These are phyloP conservation scores for Dendryphion nanum DNA, from an alignment of 2,329 filamentous ascomycete species.

Conservation along the genomic window DNA sequence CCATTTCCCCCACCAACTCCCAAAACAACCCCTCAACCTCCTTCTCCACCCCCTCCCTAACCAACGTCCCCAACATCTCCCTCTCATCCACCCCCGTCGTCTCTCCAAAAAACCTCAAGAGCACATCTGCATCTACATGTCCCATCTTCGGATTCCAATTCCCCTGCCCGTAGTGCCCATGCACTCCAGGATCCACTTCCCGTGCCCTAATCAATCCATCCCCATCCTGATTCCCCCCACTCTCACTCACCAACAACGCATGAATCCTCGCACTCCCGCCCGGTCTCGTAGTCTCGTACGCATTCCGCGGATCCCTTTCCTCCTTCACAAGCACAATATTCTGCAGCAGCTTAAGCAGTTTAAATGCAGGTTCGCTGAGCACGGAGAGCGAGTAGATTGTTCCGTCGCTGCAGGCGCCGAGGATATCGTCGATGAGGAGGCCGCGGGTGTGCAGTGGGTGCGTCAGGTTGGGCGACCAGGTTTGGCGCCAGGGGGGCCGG, in stretches of 20 bases:
- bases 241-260: background rate
- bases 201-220: slow-evolving; percentile 10
- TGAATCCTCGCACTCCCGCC: background rate
- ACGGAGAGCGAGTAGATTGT: slow-evolving; percentile 60
- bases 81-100: no score
- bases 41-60: background rate
- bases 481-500: slow-evolving; percentile 36
- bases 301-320: background rate
- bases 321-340: slow-evolving; percentile 51
- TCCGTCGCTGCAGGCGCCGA: slow-evolving; percentile 53
- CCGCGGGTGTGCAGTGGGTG: slow-evolving; percentile 28
- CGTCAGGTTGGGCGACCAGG: slow-evolving; percentile 1
- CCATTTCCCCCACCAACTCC: background rate
- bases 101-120: slow-evolving; percentile 19
- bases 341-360: slow-evolving; percentile 71
- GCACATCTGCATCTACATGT: slow-evolving; percentile 45
- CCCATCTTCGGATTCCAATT: slow-evolving; percentile 21
- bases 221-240: background rate
- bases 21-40: background rate
- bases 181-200: slow-evolving; percentile 26
- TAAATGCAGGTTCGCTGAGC: slow-evolving; percentile 62
- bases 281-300: background rate
- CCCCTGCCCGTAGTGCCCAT: no score
- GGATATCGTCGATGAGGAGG: slow-evolving; percentile 46
- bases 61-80: background rate